Evolutionary conservation across 2,329 filamentous ascomycete genomes (phyloP).

Genomic region (Dissoconium aciculare): DNA sequence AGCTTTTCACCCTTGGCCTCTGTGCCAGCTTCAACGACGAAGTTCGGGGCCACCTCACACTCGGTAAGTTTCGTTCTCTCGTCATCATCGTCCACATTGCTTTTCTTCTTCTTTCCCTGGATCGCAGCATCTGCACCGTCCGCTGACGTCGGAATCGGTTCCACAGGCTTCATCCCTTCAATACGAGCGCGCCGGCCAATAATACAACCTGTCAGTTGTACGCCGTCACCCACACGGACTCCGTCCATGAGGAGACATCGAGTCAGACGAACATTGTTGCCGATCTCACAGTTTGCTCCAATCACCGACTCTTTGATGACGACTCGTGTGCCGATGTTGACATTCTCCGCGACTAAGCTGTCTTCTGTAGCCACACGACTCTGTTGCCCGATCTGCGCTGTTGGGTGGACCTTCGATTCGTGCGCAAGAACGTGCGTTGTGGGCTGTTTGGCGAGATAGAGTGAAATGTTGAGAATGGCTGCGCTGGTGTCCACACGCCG

Average conservation of each 20-base stretch:
- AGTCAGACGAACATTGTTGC: constrained; percentile 69
- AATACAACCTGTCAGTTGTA: constrained; percentile 75
- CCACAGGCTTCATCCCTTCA: constrained; percentile 40
- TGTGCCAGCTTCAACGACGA: constrained; percentile 66
- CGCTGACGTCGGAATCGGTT: constrained; percentile 1
- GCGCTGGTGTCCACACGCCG: constrained; percentile 79
- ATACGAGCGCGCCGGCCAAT: constrained; percentile 67
- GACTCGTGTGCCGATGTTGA: constrained; percentile 72
- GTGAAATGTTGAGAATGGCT: constrained; percentile 64
- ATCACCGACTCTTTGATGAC: constrained; percentile 89
- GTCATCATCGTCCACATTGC: constrained; percentile 38
- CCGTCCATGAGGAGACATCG: constrained; percentile 89
- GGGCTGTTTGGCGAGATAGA: constrained; percentile 71
- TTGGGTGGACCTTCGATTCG: constrained; percentile 63
- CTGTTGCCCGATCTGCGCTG: constrained; percentile 62
- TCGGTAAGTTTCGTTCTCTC: constrained; percentile 52
- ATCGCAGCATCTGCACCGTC: constrained; percentile 3
- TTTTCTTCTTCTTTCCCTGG: constrained; percentile 23
- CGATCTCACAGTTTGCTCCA: constrained; percentile 74
- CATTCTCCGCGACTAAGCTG: constrained; percentile 74
- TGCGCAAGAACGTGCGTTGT: constrained; percentile 53
- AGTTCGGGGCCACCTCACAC: constrained; percentile 79
- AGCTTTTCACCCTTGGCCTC: constrained; percentile 49
- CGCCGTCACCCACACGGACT: constrained; percentile 68
- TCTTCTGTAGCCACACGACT: constrained; percentile 73